Percentiles rank a stretch among this genome's conserved stretches.
Evolutionary conservation across 2,329 filamentous ascomycete genomes (phyloP).

Genomic region (Aspergillus novofumigatus): DNA sequence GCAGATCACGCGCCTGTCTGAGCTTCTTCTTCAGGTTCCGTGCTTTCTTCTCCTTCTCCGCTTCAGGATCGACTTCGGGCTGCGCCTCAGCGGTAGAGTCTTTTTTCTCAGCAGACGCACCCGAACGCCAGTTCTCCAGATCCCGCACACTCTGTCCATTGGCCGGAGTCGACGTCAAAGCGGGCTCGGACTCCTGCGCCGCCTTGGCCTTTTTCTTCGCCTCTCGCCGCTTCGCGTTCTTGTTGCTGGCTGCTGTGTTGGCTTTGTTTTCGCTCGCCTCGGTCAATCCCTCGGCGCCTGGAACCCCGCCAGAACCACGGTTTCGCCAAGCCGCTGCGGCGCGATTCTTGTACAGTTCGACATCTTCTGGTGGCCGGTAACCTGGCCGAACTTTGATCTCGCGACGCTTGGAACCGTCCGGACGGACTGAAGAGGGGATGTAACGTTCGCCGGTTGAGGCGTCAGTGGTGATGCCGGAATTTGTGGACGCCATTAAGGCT

Average conservation of each 20-base stretch:
- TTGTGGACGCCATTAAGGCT: slow-evolving; percentile 50
- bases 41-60: slow-evolving; percentile 86
- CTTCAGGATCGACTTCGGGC: slow-evolving; percentile 59
- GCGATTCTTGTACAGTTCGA: slow-evolving; percentile 92
- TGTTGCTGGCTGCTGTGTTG: slow-evolving; percentile 59
- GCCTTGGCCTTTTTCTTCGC: slow-evolving; percentile 58
- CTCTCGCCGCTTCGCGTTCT: slow-evolving; percentile 79
- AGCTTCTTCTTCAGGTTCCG: slow-evolving; percentile 91
- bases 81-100: slow-evolving; percentile 24
- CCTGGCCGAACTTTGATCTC: slow-evolving; percentile 93
- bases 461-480: slow-evolving; percentile 73
- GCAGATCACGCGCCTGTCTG: slow-evolving; percentile 84
- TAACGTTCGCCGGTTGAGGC: slow-evolving; percentile 72
- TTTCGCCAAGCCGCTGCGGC: slow-evolving; percentile 81
- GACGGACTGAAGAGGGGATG: slow-evolving; percentile 79
- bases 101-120: slow-evolving; percentile 21
- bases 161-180: slow-evolving; percentile 12
- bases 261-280: slow-evolving; percentile 51
- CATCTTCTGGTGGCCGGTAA: slow-evolving; percentile 90
- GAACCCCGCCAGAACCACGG: slow-evolving; percentile 65
- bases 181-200: slow-evolving; percentile 52
- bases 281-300: slow-evolving; percentile 62
- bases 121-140: slow-evolving; percentile 30
- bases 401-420: slow-evolving; percentile 87
- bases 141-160: slow-evolving; percentile 18